Evolutionary conservation across 495 filamentous ascomycete species (phyloP).

Genomic region (Trypethelium eluteriae): DNA sequence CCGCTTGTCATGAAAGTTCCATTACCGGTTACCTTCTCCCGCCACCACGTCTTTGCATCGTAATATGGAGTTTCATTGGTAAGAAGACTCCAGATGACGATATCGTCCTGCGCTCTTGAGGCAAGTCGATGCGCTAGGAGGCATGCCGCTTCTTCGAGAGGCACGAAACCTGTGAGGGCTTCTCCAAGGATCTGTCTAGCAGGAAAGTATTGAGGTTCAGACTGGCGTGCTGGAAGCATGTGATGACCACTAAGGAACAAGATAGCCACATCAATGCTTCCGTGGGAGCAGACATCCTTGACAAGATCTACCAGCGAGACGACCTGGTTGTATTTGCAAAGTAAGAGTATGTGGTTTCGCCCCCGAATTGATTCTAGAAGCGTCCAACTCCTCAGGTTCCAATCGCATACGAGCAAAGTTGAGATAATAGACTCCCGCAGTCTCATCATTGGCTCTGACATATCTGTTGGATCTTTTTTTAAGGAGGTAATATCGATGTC

Average conservation of each 20-base stretch:
- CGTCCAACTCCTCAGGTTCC: neutral
- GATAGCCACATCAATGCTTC: neutral
- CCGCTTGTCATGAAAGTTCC: neutral
- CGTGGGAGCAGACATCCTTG: neutral
- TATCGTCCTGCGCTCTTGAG: constrained; percentile 17
- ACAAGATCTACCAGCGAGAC: neutral
- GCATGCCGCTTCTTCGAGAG: constrained; percentile 14
- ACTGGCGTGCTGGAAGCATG: neutral
- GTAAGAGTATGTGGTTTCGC: neutral
- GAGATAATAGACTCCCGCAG: neutral
- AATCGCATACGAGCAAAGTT: neutral
- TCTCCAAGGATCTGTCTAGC: neutral
- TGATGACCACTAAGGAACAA: neutral
- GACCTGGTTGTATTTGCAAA: neutral
- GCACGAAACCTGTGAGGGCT: constrained; percentile 15
- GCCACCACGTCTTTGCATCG: constrained; percentile 20
- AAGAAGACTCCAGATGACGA: constrained; percentile 28
- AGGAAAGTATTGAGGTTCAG: neutral
- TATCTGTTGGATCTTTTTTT: neutral
- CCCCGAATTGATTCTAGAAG: neutral
- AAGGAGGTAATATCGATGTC: neutral
- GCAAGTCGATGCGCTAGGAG: constrained; percentile 26
- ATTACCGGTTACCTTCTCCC: neutral
- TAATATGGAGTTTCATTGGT: constrained; percentile 15
- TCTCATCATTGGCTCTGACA: neutral